These are phyloP conservation scores for Dalbergia cultrata DNA, from an alignment of 306 rosid species.

Conservation along the genomic window DNA sequence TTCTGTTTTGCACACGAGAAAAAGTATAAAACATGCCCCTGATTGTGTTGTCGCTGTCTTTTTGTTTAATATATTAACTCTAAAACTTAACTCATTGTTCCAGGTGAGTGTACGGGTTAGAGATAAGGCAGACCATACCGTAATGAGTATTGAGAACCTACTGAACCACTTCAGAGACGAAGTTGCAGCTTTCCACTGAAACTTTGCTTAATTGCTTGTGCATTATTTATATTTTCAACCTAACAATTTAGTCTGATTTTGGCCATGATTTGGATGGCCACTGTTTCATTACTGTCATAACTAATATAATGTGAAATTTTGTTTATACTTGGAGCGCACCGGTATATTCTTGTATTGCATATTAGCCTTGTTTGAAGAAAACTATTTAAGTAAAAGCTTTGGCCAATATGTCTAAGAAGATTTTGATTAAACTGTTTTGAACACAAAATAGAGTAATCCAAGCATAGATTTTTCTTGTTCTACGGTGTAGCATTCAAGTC, in stretches of 20 bases:
- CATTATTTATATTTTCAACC: conserved; percentile 41
- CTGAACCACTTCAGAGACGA: conserved; percentile 74
- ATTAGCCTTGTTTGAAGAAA: neutral
- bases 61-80: conserved; percentile 11
- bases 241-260: conserved; percentile 30
- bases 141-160: conserved; percentile 69
- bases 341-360: neutral
- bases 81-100: conserved; percentile 48
- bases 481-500: neutral
- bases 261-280: conserved; percentile 13
- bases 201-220: conserved; percentile 34
- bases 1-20: neutral
- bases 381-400: too few species aligned
- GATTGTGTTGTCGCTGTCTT: conserved; percentile 14
- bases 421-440: neutral
- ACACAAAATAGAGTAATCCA: neutral
- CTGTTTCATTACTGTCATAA: conserved; percentile 7
- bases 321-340: conserved; percentile 9
- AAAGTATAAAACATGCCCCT: neutral
- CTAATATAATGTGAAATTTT: conserved; percentile 18
- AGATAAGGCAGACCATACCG: conserved; percentile 70
- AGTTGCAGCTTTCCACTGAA: conserved; percentile 69
- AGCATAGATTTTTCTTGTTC: neutral
- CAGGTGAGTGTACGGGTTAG: conserved; percentile 97
- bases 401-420: neutral